Conservation (phyloP, 192 early-diverging fungal species). For the Paraglomus brasilianum region DNA sequence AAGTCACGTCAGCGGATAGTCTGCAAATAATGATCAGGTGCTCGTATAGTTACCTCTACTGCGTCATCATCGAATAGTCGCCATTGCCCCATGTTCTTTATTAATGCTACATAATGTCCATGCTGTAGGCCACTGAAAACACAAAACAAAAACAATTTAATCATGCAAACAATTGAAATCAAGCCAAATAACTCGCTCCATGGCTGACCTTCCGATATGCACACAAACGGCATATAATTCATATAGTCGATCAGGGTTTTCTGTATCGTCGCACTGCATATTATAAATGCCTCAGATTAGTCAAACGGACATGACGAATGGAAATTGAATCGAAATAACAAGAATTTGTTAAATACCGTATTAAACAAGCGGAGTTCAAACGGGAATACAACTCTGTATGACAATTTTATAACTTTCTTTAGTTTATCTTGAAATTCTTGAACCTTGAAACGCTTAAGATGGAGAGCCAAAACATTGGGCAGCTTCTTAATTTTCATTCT, state of each 20-base stretch:
- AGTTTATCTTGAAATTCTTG: slow-evolving; percentile 93
- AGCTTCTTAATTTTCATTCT: slow-evolving; percentile 95
- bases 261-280: slow-evolving; percentile 71
- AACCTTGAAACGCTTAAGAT: slow-evolving; percentile 98
- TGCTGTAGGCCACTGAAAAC: slow-evolving; percentile 81
- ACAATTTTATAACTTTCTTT: slow-evolving; percentile 90
- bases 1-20: neutral
- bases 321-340: neutral
- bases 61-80: slow-evolving; percentile 94
- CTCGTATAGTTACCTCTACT: slow-evolving; percentile 64
- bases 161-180: neutral
- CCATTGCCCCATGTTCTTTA: slow-evolving; percentile 86
- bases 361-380: slow-evolving; percentile 93
- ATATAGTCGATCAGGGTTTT: slow-evolving; percentile 84
- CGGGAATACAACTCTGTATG: slow-evolving; percentile 93
- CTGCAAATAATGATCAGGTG: slow-evolving; percentile 3
- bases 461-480: slow-evolving; percentile 93
- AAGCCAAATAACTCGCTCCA: slow-evolving; percentile 1
- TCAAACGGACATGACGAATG: neutral
- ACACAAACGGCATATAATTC: slow-evolving; percentile 87
- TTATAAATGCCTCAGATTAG: too few species aligned
- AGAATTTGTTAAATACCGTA: slow-evolving; percentile 55
- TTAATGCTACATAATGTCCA: slow-evolving; percentile 94
- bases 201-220: slow-evolving; percentile 80
- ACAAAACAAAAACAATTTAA: neutral